Evolutionary conservation across 1,139 yeast genomes (phyloP).

Genomic region (Taphrina betulina): DNA sequence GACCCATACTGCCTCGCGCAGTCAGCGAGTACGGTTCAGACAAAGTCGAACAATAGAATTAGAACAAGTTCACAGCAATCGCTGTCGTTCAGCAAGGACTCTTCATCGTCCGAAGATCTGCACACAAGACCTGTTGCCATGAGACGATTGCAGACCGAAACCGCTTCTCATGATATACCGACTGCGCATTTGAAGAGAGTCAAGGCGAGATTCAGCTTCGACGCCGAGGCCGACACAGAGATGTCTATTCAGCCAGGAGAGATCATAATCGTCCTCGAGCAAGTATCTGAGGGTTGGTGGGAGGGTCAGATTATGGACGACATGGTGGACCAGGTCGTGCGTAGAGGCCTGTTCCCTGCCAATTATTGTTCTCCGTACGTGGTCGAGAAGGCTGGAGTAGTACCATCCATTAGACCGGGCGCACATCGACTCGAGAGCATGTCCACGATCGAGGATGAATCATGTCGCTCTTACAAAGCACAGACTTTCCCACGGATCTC

Average conservation of each 20-base stretch:
- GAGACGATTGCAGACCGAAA: neutral
- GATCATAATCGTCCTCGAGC: constrained; percentile 36
- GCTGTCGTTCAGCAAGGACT: neutral
- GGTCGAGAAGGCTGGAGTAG: no score
- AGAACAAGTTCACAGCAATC: no score
- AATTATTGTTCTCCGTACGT: no score
- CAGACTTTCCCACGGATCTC: no score
- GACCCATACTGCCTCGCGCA: neutral
- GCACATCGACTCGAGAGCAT: no score
- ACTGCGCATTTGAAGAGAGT: constrained; percentile 35
- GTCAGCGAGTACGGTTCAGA: no score
- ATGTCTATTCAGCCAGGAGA: constrained; percentile 38
- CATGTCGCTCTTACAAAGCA: no score
- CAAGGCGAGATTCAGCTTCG: constrained; percentile 37
- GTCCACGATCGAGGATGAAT: no score
- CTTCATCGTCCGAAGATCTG: neutral
- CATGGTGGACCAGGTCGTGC: constrained; percentile 5
- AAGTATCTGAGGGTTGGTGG: constrained; percentile 40
- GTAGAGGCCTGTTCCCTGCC: constrained; percentile 37
- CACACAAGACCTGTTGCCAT: neutral
- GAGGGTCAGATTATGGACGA: constrained; percentile 37
- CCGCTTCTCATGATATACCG: constrained; percentile 33
- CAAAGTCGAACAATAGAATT: neutral
- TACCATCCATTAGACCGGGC: no score
- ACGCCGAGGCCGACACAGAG: constrained; percentile 38